Conservation (phyloP, 2,329 filamentous ascomycete genomes). For the Paramyrothecium sp. region DNA sequence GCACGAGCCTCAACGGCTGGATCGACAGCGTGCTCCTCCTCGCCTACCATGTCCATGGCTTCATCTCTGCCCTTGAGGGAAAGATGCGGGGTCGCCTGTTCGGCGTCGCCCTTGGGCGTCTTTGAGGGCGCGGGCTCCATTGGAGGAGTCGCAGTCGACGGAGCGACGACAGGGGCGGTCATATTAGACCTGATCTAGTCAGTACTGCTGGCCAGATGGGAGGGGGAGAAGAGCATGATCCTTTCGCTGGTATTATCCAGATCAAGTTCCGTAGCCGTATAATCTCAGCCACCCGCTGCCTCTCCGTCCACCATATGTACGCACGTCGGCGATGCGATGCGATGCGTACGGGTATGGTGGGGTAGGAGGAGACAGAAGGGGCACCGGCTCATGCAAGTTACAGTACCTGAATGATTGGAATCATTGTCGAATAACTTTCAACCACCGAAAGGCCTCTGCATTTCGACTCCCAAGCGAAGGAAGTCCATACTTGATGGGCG, state of each 20-base stretch:
- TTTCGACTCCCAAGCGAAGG: not conserved
- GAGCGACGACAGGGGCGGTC: not conserved
- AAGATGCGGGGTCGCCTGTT: not conserved
- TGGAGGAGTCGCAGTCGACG: not conserved
- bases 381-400: not conserved
- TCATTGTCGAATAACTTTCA: not conserved
- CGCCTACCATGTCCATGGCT: conserved; percentile 55
- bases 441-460: not conserved
- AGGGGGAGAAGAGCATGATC: not conserved
- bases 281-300: not conserved
- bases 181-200: not conserved
- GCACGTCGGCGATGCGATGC: not conserved
- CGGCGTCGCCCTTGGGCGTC: not conserved
- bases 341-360: not conserved
- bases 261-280: not conserved
- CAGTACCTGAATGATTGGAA: not conserved
- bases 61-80: conserved; percentile 23
- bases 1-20: conserved; percentile 53
- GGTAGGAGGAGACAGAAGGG: not conserved
- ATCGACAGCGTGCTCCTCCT: conserved; percentile 53
- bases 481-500: not conserved
- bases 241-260: not conserved
- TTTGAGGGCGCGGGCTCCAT: not conserved
- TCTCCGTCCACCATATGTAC: not conserved
- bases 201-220: not conserved